Evolutionary conservation across 768 basidiomycete species (phyloP), one percentile per base, ranked within the genome.

Genomic region (Rossbeevera mucosa): DNA sequence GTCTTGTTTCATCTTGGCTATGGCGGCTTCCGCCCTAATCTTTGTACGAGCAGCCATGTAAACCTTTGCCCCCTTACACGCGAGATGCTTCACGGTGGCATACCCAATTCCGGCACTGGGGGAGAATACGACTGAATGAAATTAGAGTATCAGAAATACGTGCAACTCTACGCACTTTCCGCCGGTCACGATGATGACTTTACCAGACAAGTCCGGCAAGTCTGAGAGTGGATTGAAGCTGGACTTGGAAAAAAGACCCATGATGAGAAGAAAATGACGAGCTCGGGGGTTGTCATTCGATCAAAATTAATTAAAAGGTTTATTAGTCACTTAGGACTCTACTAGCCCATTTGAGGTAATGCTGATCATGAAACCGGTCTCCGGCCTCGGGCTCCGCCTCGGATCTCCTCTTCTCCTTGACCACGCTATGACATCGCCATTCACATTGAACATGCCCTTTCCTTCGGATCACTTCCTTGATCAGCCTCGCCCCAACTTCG

Each of bases 121-220:
- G 13, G 5, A 33, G 16, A 8, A 41, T 5, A 5, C 11, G 16
- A 11, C 41, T n/a, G 12, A n/a, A 40, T 21, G 11, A 3, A 4
- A 29, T 7, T 12, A 9, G 9, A 4, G 13, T 8, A 11, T 18
- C 7, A 8, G 1, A 18, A 3, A 3, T 2, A 14, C 1, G 7
- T 20, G 11, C 2, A 8, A 6, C 14, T 4, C 3, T 18, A 58
- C 64, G 22, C 50, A 81, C 79, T 82, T 83, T 56, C 76, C 80
- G 14, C 82, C 82, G 0, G 81, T 83, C 18, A 85, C 77, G 36
- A 82, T 65, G 42, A 70, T 61, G n/a, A 83, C 78, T 59, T 80
- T 67, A 16, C 62, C 59, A 33, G 68, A 59, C 46, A 60, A 28
- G 36, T 69, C 65, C 28, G 59, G 55, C 26, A 82, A 56, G 55